Percentiles rank a stretch among this genome's conserved stretches.
phyloP scores from a whole-genome alignment of 2,329 filamentous ascomycete species.

The Nectriaceae sp. region DNA sequence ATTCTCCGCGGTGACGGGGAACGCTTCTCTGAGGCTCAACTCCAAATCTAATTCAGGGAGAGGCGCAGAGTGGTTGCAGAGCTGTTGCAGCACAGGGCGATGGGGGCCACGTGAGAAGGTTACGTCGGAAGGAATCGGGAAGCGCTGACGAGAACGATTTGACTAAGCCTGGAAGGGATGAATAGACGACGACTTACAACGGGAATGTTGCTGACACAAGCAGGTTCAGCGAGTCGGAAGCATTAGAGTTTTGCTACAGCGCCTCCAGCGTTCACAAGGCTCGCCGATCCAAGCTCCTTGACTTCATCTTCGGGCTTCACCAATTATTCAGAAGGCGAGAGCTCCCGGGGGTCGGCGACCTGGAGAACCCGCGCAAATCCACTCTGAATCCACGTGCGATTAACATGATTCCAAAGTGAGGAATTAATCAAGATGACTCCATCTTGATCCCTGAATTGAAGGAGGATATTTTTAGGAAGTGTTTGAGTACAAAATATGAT shows the following conservation, averaged over 20 bases:
- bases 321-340: too few species aligned
- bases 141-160: neutral
- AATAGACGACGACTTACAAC: neutral
- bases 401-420: too few species aligned
- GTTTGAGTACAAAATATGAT: too few species aligned
- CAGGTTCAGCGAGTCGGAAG: neutral
- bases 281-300: too few species aligned
- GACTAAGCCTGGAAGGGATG: too few species aligned
- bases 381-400: neutral
- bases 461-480: too few species aligned
- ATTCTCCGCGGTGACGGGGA: neutral
- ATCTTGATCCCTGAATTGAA: too few species aligned
- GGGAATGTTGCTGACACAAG: neutral
- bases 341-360: neutral
- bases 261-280: neutral
- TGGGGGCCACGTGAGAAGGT: neutral
- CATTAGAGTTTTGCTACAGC: neutral
- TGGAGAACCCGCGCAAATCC: neutral
- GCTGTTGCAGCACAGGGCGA: neutral
- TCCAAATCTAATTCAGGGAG: neutral
- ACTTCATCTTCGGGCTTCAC: too few species aligned
- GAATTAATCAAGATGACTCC: too few species aligned
- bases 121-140: conserved; percentile 1
- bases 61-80: neutral
- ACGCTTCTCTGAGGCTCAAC: neutral